Evolutionary conservation across 768 basidiomycete genomes (phyloP).

Genomic region (Lentinula detonsa): DNA sequence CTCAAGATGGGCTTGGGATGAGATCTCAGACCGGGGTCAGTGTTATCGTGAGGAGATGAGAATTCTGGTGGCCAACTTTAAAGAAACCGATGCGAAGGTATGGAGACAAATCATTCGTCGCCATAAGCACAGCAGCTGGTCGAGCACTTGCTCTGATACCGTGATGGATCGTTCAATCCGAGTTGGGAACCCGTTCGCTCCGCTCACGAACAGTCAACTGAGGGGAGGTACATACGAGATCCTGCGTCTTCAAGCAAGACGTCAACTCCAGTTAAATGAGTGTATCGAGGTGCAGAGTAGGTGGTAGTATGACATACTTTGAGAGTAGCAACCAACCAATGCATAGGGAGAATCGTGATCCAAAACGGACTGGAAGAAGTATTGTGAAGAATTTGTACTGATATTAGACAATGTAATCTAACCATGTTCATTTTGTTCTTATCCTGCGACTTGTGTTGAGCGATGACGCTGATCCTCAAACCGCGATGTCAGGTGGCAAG

Average conservation of each 20-base stretch:
- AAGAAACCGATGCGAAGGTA: not conserved
- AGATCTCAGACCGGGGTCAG: not conserved
- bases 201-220: not conserved
- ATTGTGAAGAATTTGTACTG: too few species aligned
- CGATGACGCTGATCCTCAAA: too few species aligned
- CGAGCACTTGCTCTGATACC: not conserved
- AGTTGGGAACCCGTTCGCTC: not conserved
- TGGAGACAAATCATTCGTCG: not conserved
- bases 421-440: too few species aligned
- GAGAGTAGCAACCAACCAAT: too few species aligned
- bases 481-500: too few species aligned
- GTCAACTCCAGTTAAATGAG: not conserved
- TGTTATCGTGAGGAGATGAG: not conserved
- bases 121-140: not conserved
- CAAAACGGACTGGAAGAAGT: too few species aligned
- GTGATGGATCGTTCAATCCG: not conserved
- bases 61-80: not conserved
- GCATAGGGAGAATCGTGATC: too few species aligned
- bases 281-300: not conserved
- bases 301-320: not conserved
- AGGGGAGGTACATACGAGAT: not conserved
- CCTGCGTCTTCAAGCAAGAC: not conserved
- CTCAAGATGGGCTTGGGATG: not conserved
- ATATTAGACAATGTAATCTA: too few species aligned
- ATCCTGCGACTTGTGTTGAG: too few species aligned